Base-by-base conservation (phyloP, 306 rosid species). In the Mimosa pudica region DNA sequence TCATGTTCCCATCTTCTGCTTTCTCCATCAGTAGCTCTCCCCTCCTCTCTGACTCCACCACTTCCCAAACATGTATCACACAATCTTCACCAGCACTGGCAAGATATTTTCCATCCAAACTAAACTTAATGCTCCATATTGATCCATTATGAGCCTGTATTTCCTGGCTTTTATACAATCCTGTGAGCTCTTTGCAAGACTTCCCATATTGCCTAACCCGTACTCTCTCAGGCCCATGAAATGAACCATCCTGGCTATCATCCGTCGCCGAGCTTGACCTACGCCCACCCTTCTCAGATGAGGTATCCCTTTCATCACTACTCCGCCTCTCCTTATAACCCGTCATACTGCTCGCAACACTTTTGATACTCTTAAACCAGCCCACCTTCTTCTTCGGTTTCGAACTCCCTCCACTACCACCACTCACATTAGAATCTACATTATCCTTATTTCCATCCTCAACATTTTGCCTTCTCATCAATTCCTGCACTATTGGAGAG, bases 51-150 rank as follows among this genome's bases (percentile, higher is more conserved):
- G 92, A 78, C 76, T 88, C 92, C 83, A 86, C 84, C 14, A 93
- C 96, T 84, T 79, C 83, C 98, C 98, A 91, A 80, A 93, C 84
- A 81, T 91, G 98, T 74, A 93, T 93, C 51, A 84, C 91, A 70
- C 92, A 73, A 87, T 93, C 98, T 87, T 93, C 97, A 54, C 98
- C 98, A 0, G 98, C 98, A 80, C 94, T 93, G 4, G 96, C 98
- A 73, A 93, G 87, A 78, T 91, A 89, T 81, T 85, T 91, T 45
- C 98, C 98, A 83, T 93, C 94, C 91, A 93, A 87, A 78, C 98
- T 93, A 80, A 93, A 93, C 89, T 83, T 93, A 36, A 93, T 91
- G 62, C 87, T 87, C 98, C 98, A 93, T 70, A 93, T 91, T 7
- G 94, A 88, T 80, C 96, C 96, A 75, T 51, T 85, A 75, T 93